Conservation (phyloP, 345 rosid species). For the Aquilaria malaccensis region DNA sequence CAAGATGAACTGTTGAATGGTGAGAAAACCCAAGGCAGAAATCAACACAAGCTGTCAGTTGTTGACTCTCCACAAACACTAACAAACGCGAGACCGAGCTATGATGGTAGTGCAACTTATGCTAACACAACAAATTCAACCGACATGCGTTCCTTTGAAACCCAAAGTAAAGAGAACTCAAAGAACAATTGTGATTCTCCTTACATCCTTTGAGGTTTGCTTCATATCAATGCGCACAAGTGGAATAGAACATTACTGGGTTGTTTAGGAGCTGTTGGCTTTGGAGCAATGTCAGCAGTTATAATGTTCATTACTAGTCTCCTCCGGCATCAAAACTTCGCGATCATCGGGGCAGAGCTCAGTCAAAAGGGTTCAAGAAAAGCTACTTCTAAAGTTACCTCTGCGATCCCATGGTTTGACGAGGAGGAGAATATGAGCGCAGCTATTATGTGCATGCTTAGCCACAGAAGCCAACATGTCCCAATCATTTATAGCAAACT, state of each 20-base stretch:
- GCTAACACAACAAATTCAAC: slow-evolving; percentile 18
- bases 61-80: slow-evolving; percentile 13
- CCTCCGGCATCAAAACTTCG: slow-evolving; percentile 46
- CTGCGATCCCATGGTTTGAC: slow-evolving; percentile 51
- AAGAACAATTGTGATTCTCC: slow-evolving; percentile 7
- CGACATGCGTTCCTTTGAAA: slow-evolving; percentile 13
- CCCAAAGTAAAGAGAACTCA: slow-evolving; percentile 6
- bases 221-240: slow-evolving; percentile 34
- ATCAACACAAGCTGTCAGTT: background rate
- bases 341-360: slow-evolving; percentile 37
- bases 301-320: slow-evolving; percentile 29
- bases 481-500: slow-evolving; percentile 35
- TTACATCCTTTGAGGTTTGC: slow-evolving; percentile 27
- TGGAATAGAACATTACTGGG: slow-evolving; percentile 36
- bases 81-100: slow-evolving; percentile 16
- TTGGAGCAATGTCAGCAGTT: slow-evolving; percentile 10
- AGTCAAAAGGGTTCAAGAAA: slow-evolving; percentile 33
- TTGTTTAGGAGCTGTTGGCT: slow-evolving; percentile 24
- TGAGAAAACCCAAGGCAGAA: slow-evolving; percentile 3
- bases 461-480: slow-evolving; percentile 33
- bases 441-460: slow-evolving; percentile 31
- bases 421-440: slow-evolving; percentile 42
- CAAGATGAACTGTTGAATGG: slow-evolving; percentile 11
- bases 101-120: slow-evolving; percentile 20
- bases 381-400: slow-evolving; percentile 33